phyloP scores from a whole-genome alignment of 108 stramenopile genomes.

The Pseudonitzschia multistriata region DNA sequence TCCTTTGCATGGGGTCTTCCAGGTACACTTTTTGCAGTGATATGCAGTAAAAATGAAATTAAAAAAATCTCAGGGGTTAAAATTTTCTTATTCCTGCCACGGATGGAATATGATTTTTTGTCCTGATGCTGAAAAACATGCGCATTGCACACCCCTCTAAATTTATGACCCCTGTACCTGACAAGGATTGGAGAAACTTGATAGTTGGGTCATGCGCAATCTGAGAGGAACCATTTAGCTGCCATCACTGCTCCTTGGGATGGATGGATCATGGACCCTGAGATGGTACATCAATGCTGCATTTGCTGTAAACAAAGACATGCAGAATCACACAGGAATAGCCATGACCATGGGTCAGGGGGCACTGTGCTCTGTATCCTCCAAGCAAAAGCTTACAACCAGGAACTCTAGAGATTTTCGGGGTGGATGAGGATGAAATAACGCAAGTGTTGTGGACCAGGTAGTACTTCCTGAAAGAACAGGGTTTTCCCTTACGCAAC shows the following conservation, averaged over 20 bases:
- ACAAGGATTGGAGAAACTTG: slow-evolving; percentile 46
- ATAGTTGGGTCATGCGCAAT: slow-evolving; percentile 36
- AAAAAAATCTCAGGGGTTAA: no score
- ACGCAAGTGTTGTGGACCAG: slow-evolving; percentile 37
- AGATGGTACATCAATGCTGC: slow-evolving; percentile 33
- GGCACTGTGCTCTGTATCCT: slow-evolving; percentile 7
- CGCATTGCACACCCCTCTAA: slow-evolving; percentile 48
- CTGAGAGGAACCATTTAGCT: slow-evolving; percentile 30
- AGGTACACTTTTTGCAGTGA: no score
- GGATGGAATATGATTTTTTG: no score
- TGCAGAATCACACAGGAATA: slow-evolving; percentile 42
- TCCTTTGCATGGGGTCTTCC: no score
- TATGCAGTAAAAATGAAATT: no score
- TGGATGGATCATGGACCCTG: slow-evolving; percentile 6
- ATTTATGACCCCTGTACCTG: slow-evolving; percentile 35
- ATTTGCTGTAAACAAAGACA: slow-evolving; percentile 32
- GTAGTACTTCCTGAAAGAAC: slow-evolving; percentile 43
- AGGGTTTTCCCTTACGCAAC: slow-evolving; percentile 35
- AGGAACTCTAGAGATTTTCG: slow-evolving; percentile 47
- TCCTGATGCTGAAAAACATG: slow-evolving; percentile 37
- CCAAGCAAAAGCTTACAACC: slow-evolving; percentile 45
- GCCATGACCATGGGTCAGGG: slow-evolving; percentile 35
- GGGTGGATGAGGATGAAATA: slow-evolving; percentile 36
- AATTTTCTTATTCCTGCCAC: no score
- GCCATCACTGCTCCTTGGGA: slow-evolving; percentile 20